phyloP scores from a whole-genome alignment of 108 stramenopile genomes.

The Skeletonema grethae region DNA sequence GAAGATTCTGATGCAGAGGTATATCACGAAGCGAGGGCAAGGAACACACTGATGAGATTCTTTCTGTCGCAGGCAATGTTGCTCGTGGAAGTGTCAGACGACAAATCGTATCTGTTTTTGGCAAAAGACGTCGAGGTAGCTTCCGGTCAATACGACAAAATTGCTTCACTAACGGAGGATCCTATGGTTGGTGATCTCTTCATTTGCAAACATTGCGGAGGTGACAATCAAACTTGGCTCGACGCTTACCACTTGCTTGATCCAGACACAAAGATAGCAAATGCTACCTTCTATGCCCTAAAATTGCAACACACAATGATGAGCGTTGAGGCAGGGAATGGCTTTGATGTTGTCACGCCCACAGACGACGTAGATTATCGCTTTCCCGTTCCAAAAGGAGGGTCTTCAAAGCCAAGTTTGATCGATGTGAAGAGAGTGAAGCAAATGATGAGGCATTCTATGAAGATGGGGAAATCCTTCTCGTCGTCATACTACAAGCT shows the following conservation, averaged over 20 bases:
- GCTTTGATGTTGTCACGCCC: slow-evolving; percentile 17
- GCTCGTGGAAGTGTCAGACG: not conserved
- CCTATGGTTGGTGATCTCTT: not conserved
- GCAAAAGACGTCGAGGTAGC: not conserved
- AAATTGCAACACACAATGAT: not conserved
- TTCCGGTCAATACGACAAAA: not conserved
- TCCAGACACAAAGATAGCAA: not conserved
- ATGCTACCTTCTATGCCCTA: not conserved
- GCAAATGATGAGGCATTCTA: slow-evolving; percentile 13
- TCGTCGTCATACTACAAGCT: slow-evolving; percentile 45
- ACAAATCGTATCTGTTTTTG: not conserved
- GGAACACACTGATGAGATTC: not conserved
- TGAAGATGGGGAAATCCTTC: slow-evolving; percentile 36
- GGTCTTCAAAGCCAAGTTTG: slow-evolving; percentile 4
- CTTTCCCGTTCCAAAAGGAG: slow-evolving; percentile 6
- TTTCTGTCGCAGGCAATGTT: not conserved
- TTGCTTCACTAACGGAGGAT: not conserved
- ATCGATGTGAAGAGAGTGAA: slow-evolving; percentile 15
- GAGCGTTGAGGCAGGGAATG: not conserved
- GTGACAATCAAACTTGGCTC: not conserved
- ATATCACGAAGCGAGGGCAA: not conserved
- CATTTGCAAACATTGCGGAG: not conserved
- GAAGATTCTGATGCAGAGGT: not conserved
- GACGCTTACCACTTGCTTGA: not conserved
- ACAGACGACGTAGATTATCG: slow-evolving; percentile 17